phyloP scores from a whole-genome alignment of 192 early-diverging fungal species.

The Coemansia sp. region DNA sequence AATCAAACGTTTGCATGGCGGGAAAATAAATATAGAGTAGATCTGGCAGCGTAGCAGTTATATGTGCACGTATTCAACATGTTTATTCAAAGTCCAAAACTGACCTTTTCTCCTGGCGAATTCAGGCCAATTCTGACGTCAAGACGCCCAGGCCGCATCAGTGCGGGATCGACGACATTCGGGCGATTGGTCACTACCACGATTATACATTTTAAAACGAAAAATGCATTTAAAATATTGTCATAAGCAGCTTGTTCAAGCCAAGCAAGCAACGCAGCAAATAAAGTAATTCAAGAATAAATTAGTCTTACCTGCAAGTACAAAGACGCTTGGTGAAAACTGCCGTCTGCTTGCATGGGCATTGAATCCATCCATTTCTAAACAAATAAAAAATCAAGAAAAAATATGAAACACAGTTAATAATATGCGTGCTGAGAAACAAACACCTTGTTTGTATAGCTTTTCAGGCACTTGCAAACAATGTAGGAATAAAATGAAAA shows the following conservation, averaged over 20 bases:
- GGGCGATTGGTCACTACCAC: slow-evolving; percentile 73
- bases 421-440: neutral
- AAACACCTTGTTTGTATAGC: neutral
- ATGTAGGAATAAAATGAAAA: neutral
- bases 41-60: no score
- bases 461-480: neutral
- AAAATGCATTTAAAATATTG: no score
- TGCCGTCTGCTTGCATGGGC: slow-evolving; percentile 22
- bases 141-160: slow-evolving; percentile 83
- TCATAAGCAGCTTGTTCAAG: neutral
- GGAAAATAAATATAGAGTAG: no score
- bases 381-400: neutral
- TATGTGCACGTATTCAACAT: neutral
- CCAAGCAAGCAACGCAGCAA: neutral
- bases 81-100: neutral
- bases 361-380: slow-evolving; percentile 58
- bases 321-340: slow-evolving; percentile 59
- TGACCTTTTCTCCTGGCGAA: slow-evolving; percentile 60
- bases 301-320: slow-evolving; percentile 64
- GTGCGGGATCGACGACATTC: slow-evolving; percentile 74
- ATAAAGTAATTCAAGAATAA: neutral
- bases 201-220: neutral
- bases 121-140: slow-evolving; percentile 75
- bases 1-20: no score
- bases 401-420: neutral